Evolutionary conservation across 2,329 filamentous ascomycete genomes (phyloP).

Genomic region (Dothideomycetidae sp.): DNA sequence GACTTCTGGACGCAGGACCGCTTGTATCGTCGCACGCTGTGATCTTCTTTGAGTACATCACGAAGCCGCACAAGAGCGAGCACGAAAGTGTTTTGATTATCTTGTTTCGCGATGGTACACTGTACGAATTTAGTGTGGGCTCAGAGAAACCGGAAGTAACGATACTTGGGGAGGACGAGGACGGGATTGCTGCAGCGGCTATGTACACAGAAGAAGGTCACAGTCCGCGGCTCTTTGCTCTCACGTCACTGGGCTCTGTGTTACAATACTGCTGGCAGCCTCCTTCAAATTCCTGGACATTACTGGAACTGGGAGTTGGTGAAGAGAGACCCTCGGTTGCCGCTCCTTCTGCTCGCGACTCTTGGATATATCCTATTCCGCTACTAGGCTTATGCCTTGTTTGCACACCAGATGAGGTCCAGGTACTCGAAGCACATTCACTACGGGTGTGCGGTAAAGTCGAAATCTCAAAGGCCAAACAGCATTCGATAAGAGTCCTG

Average conservation of each 20-base stretch:
- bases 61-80: constrained; percentile 17
- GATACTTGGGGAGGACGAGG: constrained; percentile 31
- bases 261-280: constrained; percentile 1
- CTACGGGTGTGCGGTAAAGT: background rate
- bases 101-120: constrained; percentile 13
- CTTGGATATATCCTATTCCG: constrained; percentile 1
- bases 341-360: constrained; percentile 1
- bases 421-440: background rate
- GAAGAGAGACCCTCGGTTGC: background rate
- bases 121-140: background rate
- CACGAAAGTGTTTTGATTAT: constrained; percentile 19
- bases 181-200: background rate
- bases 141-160: constrained; percentile 24
- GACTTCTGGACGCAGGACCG: background rate
- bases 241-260: constrained; percentile 3
- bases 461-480: background rate
- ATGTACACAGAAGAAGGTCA: background rate
- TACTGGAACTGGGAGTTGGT: background rate
- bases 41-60: constrained; percentile 38
- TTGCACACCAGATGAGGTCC: constrained; percentile 2
- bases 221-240: background rate
- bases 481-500: background rate
- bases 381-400: background rate
- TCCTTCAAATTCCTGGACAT: background rate
- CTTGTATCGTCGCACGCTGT: background rate